Evolutionary conservation across 2,329 filamentous ascomycete species (phyloP), one percentile per base, ranked within the genome.

Genomic region (Fusarium algeriense): DNA sequence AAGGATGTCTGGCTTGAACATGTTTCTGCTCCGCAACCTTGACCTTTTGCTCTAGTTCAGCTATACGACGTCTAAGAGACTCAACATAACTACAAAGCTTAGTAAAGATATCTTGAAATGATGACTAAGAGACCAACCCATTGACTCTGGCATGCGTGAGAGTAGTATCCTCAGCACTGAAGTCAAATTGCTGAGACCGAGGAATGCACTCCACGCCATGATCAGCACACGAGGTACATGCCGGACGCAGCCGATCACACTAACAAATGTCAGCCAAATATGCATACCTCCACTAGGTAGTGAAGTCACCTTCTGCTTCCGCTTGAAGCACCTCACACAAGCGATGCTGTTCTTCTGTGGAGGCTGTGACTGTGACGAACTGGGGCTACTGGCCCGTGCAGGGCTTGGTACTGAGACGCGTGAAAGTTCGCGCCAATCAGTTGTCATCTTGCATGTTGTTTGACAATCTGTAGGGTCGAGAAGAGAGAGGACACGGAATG

Each of bases 321-420:
- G 60, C 40, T 62, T 70, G 55, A 64, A 69, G 57, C 71, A 72
- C 9, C 69, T 62, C 10, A 70, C 62, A 41, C 69, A 72, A 12
- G 69, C 69, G 14, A 70, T 32, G 20, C 44, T 61, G 26, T 65
- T 45, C 5, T 65, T 45, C 5, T 56, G 54, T 7, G 40, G 45
- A 19, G 62, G 32, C 14, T 60, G 55, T 8, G 57, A 37, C 15
- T 62, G 60, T 19, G 63, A 57, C 4, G 63, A 38, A 11, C 38
- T 53, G 28, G 60, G 65, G 53, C 48, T 60, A 11, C 57, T 67
- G 23, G 52, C 50, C 19, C 23, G 48, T 53, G 60, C 49, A 52
- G 44, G 66, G 28, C 28, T 46, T 15, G 20, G 45, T 3, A 65
- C 23, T 12, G 65, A 60, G 20, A 43, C 38, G 19, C 41, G 38